A percentile compares a stretch with the other conserved stretches of the same genome.
Conservation (phyloP, 2,329 filamentous ascomycete species). For the Knufia petricola region DNA sequence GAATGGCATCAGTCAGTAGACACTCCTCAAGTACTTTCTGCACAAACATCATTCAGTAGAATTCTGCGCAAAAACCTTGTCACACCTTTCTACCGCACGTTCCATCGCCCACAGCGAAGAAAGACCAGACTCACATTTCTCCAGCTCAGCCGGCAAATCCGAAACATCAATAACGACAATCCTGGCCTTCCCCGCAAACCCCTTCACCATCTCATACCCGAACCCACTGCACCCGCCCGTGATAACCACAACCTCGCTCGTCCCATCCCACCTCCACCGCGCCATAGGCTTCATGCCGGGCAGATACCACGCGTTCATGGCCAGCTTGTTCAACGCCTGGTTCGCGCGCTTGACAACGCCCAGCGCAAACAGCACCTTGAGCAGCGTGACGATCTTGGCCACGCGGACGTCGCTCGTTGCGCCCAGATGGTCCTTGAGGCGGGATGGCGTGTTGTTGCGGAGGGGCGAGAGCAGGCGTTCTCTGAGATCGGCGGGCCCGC, state of each 20-base stretch:
- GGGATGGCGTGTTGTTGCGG: slow-evolving; percentile 7
- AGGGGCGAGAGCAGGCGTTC: slow-evolving; percentile 13
- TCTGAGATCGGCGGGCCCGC: slow-evolving; percentile 14
- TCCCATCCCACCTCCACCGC: slow-evolving; percentile 24
- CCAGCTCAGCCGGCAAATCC: slow-evolving; percentile 19
- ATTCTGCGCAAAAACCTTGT: too few relatives aligned
- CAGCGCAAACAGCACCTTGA: slow-evolving; percentile 43
- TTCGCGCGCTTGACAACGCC: slow-evolving; percentile 43
- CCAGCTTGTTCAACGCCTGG: slow-evolving; percentile 42
- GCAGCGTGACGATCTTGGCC: slow-evolving; percentile 11
- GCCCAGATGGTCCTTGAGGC: not conserved
- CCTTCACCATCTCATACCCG: slow-evolving; percentile 54
- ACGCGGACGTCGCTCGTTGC: slow-evolving; percentile 5
- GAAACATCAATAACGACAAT: slow-evolving; percentile 63
- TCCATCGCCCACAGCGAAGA: too few relatives aligned
- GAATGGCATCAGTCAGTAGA: slow-evolving; percentile 26
- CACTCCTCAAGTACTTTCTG: too few relatives aligned
- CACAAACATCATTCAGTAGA: too few relatives aligned
- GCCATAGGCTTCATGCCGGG: slow-evolving; percentile 20
- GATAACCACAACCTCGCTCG: slow-evolving; percentile 28
- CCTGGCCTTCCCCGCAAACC: slow-evolving; percentile 58
- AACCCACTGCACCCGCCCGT: slow-evolving; percentile 66
- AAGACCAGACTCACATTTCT: slow-evolving; percentile 12
- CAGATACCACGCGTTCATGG: slow-evolving; percentile 36
- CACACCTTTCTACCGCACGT: too few relatives aligned